Base-by-base conservation (phyloP, 768 basidiomycete genomes). In the Rhodotorula paludigena region DNA sequence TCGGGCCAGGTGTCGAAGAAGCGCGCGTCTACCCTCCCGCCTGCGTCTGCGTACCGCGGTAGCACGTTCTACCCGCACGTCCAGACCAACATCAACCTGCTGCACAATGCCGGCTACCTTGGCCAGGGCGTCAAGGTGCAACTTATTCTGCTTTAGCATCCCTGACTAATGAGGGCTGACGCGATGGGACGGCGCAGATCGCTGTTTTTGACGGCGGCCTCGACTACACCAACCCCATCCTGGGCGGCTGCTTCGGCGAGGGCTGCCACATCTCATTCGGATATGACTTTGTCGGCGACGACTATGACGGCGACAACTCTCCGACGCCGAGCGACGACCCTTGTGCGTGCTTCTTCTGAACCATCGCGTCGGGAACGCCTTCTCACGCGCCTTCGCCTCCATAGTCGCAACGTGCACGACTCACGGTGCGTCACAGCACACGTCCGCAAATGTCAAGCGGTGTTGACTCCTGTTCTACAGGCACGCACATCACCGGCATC, bases 21-120 rank as follows among this genome's bases (percentile, higher is more conserved):
- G 30, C 38, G 55, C 55, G 44, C 33, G 38, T 39, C 54, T 12
- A 30, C 25, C 3, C 41, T 39, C 33, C 38, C 32, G 6, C 35
- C 64, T 0, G 57, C 60, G 36, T 59, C 63, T 1, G 63, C 69
- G 15, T 70, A 70, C 52, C 0, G 0, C 0, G 53, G 32, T 44
- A 68, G 69, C 35, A 61, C 64, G n/a, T 73, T 66, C 54, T 60
- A 60, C 9, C 59, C 72, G 15, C 72, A 73, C 45, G 48, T 60
- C n/a, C 55, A 64, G 57, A 70, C 72, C 9, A 84, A 85, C 28
- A 86, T 87, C 3, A 84, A 87, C 72, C 83, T 82, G 66, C 80
- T 87, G 28, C 87, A 88, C 74, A 84, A 85, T 10, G 74, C 82
- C 67, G 86, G 86, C 1, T 81, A 85, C 73, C 80, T 81, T 35